Conservation (phyloP, 2,329 filamentous ascomycete species). For the Dactylonectria macrodidyma region DNA sequence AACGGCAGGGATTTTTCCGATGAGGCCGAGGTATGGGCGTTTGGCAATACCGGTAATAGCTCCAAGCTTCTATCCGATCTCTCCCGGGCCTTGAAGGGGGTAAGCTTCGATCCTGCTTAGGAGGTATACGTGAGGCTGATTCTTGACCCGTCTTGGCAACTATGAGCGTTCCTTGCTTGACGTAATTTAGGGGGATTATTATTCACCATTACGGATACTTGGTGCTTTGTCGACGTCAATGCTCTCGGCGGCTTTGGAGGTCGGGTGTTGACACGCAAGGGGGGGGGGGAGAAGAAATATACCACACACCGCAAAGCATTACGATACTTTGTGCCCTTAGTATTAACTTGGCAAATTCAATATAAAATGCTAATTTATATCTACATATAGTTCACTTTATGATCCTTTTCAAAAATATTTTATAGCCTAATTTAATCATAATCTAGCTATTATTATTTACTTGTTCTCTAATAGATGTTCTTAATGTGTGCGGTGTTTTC, state of each 20-base stretch:
- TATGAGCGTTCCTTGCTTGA: background rate
- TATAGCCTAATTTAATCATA: too few species aligned
- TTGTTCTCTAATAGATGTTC: too few species aligned
- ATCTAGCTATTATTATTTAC: too few species aligned
- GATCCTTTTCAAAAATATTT: too few species aligned
- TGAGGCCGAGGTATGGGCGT: background rate
- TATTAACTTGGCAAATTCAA: too few species aligned
- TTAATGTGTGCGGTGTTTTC: background rate
- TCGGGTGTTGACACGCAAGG: background rate
- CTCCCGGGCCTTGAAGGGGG: background rate
- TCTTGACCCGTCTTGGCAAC: background rate
- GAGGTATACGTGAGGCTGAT: background rate
- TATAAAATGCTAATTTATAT: too few species aligned
- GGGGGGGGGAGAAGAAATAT: too few species aligned
- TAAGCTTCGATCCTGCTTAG: background rate
- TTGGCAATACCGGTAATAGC: background rate
- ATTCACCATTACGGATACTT: background rate
- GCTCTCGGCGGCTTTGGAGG: conserved; percentile 3
- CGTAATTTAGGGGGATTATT: too few species aligned
- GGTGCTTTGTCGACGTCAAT: background rate
- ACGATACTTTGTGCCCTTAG: too few species aligned
- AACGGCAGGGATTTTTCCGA: conserved; percentile 10
- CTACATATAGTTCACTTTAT: too few species aligned
- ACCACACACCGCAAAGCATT: too few species aligned
- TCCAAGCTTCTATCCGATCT: conserved; percentile 7